Conservation (phyloP, 2,329 filamentous ascomycete species). For the Fusarium metavorans region DNA sequence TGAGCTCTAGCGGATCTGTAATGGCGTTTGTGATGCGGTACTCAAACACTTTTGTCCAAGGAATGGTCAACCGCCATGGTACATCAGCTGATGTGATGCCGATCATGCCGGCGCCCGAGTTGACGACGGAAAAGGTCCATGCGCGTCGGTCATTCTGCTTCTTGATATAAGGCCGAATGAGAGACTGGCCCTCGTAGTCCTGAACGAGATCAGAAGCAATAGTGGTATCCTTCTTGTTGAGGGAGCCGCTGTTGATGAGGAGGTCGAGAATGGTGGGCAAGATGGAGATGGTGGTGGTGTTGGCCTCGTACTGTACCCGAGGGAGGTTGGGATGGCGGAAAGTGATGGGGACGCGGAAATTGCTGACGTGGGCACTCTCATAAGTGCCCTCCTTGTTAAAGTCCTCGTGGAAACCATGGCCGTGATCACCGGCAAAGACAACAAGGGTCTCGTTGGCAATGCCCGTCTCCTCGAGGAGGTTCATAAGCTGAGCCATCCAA, state of each 20-base stretch:
- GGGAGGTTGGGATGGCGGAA: conserved; percentile 50
- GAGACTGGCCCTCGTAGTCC: conserved; percentile 52
- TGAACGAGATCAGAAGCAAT: conserved; percentile 45
- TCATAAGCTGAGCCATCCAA: conserved; percentile 49
- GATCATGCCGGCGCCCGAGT: conserved; percentile 50
- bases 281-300: conserved; percentile 49
- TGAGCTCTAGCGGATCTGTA: conserved; percentile 46
- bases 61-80: conserved; percentile 48
- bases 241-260: conserved; percentile 49
- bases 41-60: conserved; percentile 47
- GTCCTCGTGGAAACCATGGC: conserved; percentile 51
- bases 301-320: conserved; percentile 46
- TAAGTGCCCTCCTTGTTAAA: conserved; percentile 48
- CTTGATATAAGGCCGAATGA: conserved; percentile 47
- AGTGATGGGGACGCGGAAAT: conserved; percentile 49
- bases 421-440: conserved; percentile 51
- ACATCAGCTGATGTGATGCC: conserved; percentile 48
- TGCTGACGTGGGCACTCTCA: conserved; percentile 48
- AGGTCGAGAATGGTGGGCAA: conserved; percentile 52
- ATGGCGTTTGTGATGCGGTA: conserved; percentile 49
- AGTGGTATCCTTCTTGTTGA: conserved; percentile 40
- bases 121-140: conserved; percentile 52
- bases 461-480: conserved; percentile 48
- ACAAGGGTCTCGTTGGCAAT: conserved; percentile 52
- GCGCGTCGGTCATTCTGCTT: conserved; percentile 42